Conservation (phyloP, 1,284 basidiomycete species). For the Moesziomyces antarcticus region DNA sequence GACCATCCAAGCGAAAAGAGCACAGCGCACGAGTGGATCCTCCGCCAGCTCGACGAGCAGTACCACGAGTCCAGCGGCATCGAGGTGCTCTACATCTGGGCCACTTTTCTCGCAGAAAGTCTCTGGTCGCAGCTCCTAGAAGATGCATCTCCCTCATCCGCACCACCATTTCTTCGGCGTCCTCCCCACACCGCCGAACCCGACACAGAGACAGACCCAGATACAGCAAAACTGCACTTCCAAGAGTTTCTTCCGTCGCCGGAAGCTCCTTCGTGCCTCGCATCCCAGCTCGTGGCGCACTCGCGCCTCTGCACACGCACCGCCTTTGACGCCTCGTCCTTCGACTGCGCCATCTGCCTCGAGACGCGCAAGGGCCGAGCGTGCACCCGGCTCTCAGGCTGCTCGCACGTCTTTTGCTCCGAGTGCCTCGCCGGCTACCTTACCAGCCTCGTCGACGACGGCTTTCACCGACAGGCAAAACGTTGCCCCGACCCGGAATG, state of each 20-base stretch:
- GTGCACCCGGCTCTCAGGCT: conserved; percentile 33
- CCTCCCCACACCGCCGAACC: not conserved
- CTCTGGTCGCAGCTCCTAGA: conserved; percentile 33
- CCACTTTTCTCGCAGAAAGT: conserved; percentile 28
- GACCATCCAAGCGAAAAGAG: not conserved
- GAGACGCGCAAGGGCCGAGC: conserved; percentile 45
- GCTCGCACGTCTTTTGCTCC: conserved; percentile 52
- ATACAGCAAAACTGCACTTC: conserved; percentile 10
- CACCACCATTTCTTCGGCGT: conserved; percentile 9
- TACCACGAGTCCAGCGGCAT: conserved; percentile 26
- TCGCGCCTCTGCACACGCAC: conserved; percentile 38
- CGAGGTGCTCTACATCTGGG: conserved; percentile 49
- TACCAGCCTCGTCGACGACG: conserved; percentile 42
- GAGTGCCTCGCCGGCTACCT: conserved; percentile 46
- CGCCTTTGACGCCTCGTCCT: conserved; percentile 37
- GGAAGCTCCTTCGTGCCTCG: conserved; percentile 15
- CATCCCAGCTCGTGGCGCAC: conserved; percentile 29
- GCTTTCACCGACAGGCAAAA: conserved; percentile 42
- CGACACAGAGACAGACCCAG: not conserved
- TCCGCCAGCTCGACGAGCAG: conserved; percentile 26
- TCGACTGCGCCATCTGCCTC: conserved; percentile 53
- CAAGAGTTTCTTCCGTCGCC: conserved; percentile 18
- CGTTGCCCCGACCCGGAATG: conserved; percentile 52
- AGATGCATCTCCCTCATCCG: not conserved
- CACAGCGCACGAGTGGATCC: conserved; percentile 12